Base-by-base conservation (phyloP, 2,329 filamentous ascomycete genomes). In the Pseudohalonectria lignicola region DNA sequence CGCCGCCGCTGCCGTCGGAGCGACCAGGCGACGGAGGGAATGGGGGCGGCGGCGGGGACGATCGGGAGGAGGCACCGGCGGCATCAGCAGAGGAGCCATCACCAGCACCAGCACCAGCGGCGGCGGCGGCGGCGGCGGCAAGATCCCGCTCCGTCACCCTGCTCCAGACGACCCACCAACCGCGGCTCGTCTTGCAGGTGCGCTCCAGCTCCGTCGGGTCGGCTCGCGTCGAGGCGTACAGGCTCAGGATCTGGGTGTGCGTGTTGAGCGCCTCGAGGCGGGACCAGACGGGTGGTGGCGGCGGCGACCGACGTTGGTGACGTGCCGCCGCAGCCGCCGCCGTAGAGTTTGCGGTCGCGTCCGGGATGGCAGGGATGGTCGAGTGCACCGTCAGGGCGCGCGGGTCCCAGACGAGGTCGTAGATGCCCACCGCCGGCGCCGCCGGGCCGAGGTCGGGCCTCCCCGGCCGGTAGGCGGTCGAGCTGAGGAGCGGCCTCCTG, bases 131-230 rank as follows among this genome's bases (percentile, higher is more conserved):
- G 23, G 23, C 23, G 28, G 28, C 29, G 35, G 35, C 32, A n/a
- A n/a, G 32, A 35, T 50, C 47, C 9, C 56, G 57, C 36, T 66
- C 66, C 5, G 69, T 49, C 17, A 79, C 59, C 18, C 74, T 63
- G 34, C 68, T 76, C 78, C 78, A 82, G 19, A 81, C 75, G 21
- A 82, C 64, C 78, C 79, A 82, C 75, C 77, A 82, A 1, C 76
- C 78, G 25, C 76, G 69, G 33, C 63, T 74, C 4, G 78, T 82
- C 62, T 82, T 80, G 48, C 70, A 74, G 2, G 76, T 81, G 16
- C 74, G 64, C 52, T 82, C 78, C 4, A 73, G 52, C 42, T 74
- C 70, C 4, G 56, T 55, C 13, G 47, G 45, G 26, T 63, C 54
- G 2, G 51, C 54, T 5, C 66, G 60, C 2, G 71, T 72, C 8